Conservation (phyloP, 1,284 basidiomycete genomes). For the Exsudoporus floridanus region DNA sequence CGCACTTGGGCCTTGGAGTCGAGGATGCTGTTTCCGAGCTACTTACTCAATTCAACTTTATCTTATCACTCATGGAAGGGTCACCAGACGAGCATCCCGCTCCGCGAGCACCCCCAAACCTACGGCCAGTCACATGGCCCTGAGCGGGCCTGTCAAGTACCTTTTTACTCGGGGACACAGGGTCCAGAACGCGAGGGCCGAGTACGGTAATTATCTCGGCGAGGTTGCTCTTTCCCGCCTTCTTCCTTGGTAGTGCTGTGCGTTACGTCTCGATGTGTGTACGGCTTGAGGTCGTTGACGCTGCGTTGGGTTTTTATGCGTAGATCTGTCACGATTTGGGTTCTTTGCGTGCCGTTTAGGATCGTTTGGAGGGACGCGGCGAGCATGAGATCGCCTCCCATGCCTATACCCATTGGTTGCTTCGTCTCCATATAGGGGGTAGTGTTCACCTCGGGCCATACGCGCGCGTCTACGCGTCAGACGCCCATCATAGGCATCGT, state of each 20-base stretch:
- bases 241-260: too few species aligned
- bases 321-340: not conserved
- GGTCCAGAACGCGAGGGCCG: not conserved
- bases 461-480: not conserved
- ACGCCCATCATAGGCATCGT: not conserved
- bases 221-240: not conserved
- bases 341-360: not conserved
- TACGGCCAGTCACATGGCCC: not conserved
- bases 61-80: not conserved
- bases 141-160: not conserved
- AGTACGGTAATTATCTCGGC: not conserved
- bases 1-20: not conserved
- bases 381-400: not conserved
- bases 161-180: not conserved
- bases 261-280: not conserved
- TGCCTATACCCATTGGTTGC: too few species aligned
- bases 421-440: too few species aligned
- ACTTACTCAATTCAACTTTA: not conserved
- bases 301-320: not conserved
- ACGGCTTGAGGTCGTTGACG: too few species aligned
- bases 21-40: not conserved
- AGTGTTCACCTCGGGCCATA: too few species aligned
- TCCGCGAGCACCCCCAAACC: not conserved
- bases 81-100: too few species aligned
- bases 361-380: too few species aligned